Percentiles rank a stretch among this genome's conserved stretches.
Evolutionary conservation across 805 yeast genomes (phyloP).

Genomic region (Zygotorulaspora danielsina): DNA sequence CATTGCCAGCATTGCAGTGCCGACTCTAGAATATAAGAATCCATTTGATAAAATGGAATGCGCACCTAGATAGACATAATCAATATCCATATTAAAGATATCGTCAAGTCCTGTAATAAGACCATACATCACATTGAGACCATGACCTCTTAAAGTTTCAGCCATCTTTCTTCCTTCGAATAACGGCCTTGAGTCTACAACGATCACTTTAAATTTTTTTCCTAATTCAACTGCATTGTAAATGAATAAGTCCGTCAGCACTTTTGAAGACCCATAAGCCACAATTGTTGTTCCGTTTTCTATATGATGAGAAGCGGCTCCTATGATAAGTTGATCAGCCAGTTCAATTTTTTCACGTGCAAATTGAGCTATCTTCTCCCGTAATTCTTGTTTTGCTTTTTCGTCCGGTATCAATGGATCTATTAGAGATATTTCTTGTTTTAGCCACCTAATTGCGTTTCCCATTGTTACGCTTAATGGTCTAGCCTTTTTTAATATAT

Average conservation of each 20-base stretch:
- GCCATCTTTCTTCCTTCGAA: slow-evolving; percentile 88
- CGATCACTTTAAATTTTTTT: slow-evolving; percentile 71
- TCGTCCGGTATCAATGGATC: slow-evolving; percentile 58
- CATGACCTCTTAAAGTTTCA: slow-evolving; percentile 53
- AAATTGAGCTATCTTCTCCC: slow-evolving; percentile 70
- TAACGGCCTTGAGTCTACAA: slow-evolving; percentile 89
- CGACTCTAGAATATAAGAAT: slow-evolving; percentile 85
- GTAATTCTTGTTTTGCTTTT: slow-evolving; percentile 61
- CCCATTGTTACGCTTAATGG: slow-evolving; percentile 95
- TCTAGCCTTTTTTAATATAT: slow-evolving; percentile 82
- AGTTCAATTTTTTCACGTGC: slow-evolving; percentile 80
- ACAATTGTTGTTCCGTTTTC: slow-evolving; percentile 71
- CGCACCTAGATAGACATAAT: slow-evolving; percentile 90
- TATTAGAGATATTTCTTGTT: slow-evolving; percentile 83
- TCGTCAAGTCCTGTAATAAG: slow-evolving; percentile 75
- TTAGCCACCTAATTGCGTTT: slow-evolving; percentile 94
- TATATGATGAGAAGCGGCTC: slow-evolving; percentile 73
- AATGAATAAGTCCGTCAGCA: slow-evolving; percentile 67
- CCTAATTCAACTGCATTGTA: slow-evolving; percentile 58
- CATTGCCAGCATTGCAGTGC: slow-evolving; percentile 91
- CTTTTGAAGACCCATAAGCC: slow-evolving; percentile 85
- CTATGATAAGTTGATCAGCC: slow-evolving; percentile 77
- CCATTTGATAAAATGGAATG: slow-evolving; percentile 97
- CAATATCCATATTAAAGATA: slow-evolving; percentile 72
- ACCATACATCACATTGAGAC: slow-evolving; percentile 70